Evolutionary conservation across 2,329 filamentous ascomycete species (phyloP).

Genomic region (Didymella arachidicola): DNA sequence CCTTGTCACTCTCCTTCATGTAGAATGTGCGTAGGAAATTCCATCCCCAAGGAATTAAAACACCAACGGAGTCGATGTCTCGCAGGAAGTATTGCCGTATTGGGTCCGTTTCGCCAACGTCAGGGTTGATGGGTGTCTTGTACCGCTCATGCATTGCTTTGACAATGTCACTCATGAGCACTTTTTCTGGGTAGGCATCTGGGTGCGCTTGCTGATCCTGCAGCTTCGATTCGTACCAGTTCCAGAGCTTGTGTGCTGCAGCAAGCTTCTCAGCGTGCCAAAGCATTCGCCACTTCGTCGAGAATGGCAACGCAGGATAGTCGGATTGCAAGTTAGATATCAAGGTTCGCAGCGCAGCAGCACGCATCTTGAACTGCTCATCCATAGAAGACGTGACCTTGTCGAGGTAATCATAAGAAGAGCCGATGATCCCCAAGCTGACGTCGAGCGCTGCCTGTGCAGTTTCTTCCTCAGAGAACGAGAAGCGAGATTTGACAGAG

Average conservation of each 20-base stretch:
- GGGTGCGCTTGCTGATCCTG: conserved; percentile 73
- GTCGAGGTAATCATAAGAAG: conserved; percentile 76
- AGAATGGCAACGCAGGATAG: conserved; percentile 69
- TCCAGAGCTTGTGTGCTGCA: conserved; percentile 81
- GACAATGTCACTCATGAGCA: conserved; percentile 76
- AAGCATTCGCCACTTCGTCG: conserved; percentile 80
- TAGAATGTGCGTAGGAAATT: conserved; percentile 75
- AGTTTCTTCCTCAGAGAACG: conserved; percentile 74
- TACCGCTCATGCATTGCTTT: conserved; percentile 78
- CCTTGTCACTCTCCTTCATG: conserved; percentile 69
- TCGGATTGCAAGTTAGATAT: conserved; percentile 74
- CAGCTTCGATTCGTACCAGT: conserved; percentile 73
- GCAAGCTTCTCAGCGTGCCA: conserved; percentile 90
- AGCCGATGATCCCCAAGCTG: conserved; percentile 82
- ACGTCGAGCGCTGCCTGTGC: conserved; percentile 78
- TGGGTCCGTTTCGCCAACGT: conserved; percentile 75
- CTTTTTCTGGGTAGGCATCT: conserved; percentile 67
- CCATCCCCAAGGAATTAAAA: conserved; percentile 77
- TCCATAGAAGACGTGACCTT: conserved; percentile 78
- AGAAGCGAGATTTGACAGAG: conserved; percentile 69
- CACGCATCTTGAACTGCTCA: conserved; percentile 77
- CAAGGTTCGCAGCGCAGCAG: conserved; percentile 76
- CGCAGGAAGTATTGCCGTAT: conserved; percentile 85
- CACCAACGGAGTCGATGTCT: conserved; percentile 70
- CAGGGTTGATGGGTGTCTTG: conserved; percentile 71